Conservation (phyloP, 345 rosid genomes). For the Populus davidiana region DNA sequence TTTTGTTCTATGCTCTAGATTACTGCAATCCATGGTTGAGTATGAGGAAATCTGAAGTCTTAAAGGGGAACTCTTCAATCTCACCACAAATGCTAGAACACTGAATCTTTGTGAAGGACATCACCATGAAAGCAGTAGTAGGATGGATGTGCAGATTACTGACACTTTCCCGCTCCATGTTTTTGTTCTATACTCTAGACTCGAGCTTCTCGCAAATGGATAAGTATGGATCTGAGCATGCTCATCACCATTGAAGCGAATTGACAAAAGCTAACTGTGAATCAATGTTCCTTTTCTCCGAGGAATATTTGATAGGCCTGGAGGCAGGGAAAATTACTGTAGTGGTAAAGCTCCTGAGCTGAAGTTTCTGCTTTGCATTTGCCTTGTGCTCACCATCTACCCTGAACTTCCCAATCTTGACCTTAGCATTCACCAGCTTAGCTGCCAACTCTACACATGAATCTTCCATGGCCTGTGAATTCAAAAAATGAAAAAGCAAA, state of each 20-base stretch:
- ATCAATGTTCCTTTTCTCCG: not conserved
- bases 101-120: not conserved
- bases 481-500: not conserved
- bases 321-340: not conserved
- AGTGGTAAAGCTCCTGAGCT: not conserved
- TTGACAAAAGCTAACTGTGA: not conserved
- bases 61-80: not conserved
- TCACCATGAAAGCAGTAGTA: not conserved
- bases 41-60: not conserved
- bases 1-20: not conserved
- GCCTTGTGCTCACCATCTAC: not conserved
- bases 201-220: not conserved
- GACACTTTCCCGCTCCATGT: not conserved
- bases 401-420: not conserved
- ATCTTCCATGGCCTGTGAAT: not conserved
- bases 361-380: not conserved
- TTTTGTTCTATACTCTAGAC: not conserved
- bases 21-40: not conserved
- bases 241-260: not conserved
- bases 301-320: not conserved
- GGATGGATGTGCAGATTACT: not conserved
- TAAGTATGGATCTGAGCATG: not conserved
- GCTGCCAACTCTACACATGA: not conserved
- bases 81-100: not conserved
- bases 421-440: not conserved